phyloP scores from a whole-genome alignment of 495 filamentous ascomycete genomes.

The Extremus antarcticus region DNA sequence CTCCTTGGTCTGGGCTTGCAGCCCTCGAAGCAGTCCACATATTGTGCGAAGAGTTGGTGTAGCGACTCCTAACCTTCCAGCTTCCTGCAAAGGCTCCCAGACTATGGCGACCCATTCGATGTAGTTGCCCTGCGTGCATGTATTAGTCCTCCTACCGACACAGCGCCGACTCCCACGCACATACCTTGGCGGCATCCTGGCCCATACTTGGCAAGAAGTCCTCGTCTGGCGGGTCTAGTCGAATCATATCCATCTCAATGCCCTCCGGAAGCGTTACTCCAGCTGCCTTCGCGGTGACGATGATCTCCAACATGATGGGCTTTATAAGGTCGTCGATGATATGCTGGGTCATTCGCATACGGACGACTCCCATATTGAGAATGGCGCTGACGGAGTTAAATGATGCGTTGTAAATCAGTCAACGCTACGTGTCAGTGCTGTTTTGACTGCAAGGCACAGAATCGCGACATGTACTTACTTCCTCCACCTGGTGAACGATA shows the following conservation, averaged over 20 bases:
- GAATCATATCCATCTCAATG: conserved; percentile 29
- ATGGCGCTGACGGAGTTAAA: conserved; percentile 31
- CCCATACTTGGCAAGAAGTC: conserved; percentile 34
- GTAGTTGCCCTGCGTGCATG: conserved; percentile 33
- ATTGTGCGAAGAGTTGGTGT: conserved; percentile 37
- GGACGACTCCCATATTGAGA: conserved; percentile 38
- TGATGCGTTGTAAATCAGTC: conserved; percentile 30
- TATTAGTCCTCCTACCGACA: not conserved
- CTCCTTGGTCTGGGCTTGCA: conserved; percentile 3
- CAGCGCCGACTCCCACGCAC: not conserved
- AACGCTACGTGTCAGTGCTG: too few relatives aligned
- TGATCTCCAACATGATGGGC: conserved; percentile 36
- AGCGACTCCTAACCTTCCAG: conserved; percentile 31
- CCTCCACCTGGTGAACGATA: conserved; percentile 24
- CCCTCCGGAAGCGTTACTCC: conserved; percentile 30
- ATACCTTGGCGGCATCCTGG: conserved; percentile 33
- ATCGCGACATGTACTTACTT: too few relatives aligned
- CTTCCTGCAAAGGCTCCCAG: conserved; percentile 43
- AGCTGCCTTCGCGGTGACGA: conserved; percentile 21
- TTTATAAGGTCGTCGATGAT: conserved; percentile 23
- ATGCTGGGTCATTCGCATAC: conserved; percentile 25
- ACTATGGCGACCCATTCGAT: conserved; percentile 45
- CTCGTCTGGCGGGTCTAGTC: conserved; percentile 30
- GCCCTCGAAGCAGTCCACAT: conserved; percentile 20
- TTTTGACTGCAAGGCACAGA: too few relatives aligned